Base-by-base conservation (phyloP, 2,329 filamentous ascomycete genomes). In the Ophiostoma ips region DNA sequence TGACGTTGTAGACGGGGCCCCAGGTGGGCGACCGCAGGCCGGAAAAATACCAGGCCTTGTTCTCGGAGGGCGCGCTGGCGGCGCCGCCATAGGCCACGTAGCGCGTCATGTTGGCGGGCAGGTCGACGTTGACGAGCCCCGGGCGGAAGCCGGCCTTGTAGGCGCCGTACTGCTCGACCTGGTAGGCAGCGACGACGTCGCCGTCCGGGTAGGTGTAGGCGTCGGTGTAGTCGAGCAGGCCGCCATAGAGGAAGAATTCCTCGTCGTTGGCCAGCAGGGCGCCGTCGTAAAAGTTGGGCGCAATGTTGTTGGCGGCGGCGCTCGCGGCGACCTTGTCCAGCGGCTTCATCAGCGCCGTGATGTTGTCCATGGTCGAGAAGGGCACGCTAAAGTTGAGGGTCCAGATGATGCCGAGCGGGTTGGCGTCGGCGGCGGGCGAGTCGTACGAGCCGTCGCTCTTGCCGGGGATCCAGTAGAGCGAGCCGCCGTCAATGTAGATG, bases 21-120 rank as follows among this genome's bases (percentile, higher is more conserved):
- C 66, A 71, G 12, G 63, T 62, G 0, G 68, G 61, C 0, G 76
- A 70, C 13, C 67, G 72, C 61, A 82, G 65, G 0, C 83, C 83
- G 0, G 78, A 76, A 55, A 87, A 84, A 57, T 86, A 86, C 68
- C 78, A 87, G 0, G 79, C 81, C 56, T 79, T 71, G 55, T 84
- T 81, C 61, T 87, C 83, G 0, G 81, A 84, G 0, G 82, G 81
- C 0, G 76, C 78, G 40, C 69, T 84, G 11, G 71, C 79, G 0
- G 71, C 73, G 2, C 74, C 83, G 16, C 83, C 83, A 55, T 75
- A 78, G 0, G 80, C 75, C 19, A 86, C 57, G 57, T 83, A 84
- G 46, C 75, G 69, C 18, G 75, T 84, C 5, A 83, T 60, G 7
- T 58, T 62, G 3, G 63, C 55, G 2, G 70, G 61, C 1, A 83